These are phyloP conservation scores for Eucalyptus albens DNA, from an alignment of 345 rosid species.

Conservation along the genomic window DNA sequence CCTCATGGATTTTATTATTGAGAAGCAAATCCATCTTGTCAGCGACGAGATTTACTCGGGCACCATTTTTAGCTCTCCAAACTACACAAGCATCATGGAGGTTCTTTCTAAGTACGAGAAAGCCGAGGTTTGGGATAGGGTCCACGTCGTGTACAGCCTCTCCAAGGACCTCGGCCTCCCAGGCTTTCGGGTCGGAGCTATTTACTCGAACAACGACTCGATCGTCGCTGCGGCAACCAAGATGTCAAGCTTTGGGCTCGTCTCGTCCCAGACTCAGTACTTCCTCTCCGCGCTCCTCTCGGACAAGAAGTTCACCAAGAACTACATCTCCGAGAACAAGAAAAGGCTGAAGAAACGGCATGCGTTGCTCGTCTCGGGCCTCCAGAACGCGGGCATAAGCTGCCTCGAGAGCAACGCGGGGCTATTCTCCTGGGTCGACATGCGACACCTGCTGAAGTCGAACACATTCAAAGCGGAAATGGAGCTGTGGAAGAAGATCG, in stretches of 20 bases:
- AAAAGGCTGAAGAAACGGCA: slow-evolving; percentile 44
- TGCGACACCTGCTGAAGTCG: slow-evolving; percentile 49
- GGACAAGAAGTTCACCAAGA: slow-evolving; percentile 49
- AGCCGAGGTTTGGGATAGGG: slow-evolving; percentile 13
- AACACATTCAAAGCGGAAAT: slow-evolving; percentile 59
- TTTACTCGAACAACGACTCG: slow-evolving; percentile 55
- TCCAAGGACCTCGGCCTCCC: slow-evolving; percentile 93
- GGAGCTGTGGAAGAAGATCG: slow-evolving; percentile 59
- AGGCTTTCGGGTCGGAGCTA: slow-evolving; percentile 82
- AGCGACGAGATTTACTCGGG: slow-evolving; percentile 87
- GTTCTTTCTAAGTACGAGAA: slow-evolving; percentile 18
- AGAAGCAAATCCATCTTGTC: slow-evolving; percentile 49
- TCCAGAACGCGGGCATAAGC: slow-evolving; percentile 37
- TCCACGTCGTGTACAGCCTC: slow-evolving; percentile 75
- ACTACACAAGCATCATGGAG: slow-evolving; percentile 56
- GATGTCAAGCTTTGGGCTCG: slow-evolving; percentile 94
- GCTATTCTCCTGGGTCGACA: slow-evolving; percentile 85
- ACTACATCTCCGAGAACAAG: slow-evolving; percentile 47
- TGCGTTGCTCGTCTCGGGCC: slow-evolving; percentile 39
- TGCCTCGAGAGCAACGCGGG: slow-evolving; percentile 69
- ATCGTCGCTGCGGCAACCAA: slow-evolving; percentile 68
- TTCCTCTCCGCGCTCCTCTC: slow-evolving; percentile 48
- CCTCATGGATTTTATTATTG: slow-evolving; percentile 37
- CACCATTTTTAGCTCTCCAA: slow-evolving; percentile 52
- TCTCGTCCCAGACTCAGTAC: slow-evolving; percentile 82